Evolutionary conservation across 768 basidiomycete species (phyloP).

Genomic region (Lentinula sp.): DNA sequence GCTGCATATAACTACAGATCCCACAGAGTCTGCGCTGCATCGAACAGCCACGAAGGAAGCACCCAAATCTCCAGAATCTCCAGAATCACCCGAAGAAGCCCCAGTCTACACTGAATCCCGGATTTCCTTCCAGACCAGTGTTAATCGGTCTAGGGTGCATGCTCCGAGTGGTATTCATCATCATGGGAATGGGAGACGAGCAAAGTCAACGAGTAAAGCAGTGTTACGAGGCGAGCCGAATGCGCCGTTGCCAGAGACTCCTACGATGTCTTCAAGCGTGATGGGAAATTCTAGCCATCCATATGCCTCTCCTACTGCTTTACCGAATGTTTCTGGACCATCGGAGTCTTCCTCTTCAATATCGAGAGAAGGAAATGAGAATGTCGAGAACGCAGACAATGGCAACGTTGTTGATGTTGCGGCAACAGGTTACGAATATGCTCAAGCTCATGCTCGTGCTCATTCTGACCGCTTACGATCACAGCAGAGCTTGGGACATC

Average conservation of each 20-base stretch:
- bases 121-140: not conserved
- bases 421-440: not conserved
- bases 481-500: not conserved
- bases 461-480: not conserved
- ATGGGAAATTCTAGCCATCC: not conserved
- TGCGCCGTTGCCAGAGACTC: not conserved
- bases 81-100: not conserved
- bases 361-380: not conserved
- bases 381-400: not conserved
- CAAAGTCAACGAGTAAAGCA: not conserved
- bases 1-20: not conserved
- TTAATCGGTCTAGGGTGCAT: not conserved
- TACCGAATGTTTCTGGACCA: not conserved
- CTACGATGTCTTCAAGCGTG: not conserved
- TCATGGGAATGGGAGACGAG: not conserved
- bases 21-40: too few species aligned
- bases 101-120: not conserved
- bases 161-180: not conserved
- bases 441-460: not conserved
- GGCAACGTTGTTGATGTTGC: not conserved
- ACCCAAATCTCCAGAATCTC: not conserved
- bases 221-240: not conserved
- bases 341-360: not conserved
- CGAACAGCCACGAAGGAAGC: not conserved
- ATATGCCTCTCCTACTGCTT: not conserved